Conservation (phyloP, 2,329 filamentous ascomycete species). For the Paraconiothyrium brasiliense region DNA sequence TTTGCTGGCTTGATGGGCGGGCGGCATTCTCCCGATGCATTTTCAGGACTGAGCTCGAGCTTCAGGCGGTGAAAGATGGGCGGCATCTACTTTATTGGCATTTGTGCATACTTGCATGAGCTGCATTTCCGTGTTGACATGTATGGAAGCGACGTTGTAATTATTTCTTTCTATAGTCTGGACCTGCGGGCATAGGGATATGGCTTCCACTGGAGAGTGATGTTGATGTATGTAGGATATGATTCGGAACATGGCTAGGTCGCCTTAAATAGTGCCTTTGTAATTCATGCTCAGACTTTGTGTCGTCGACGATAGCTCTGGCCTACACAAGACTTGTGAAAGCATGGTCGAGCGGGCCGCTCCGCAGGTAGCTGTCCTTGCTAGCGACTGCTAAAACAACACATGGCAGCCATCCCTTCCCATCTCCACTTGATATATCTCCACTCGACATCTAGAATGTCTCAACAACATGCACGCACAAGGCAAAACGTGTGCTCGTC, state of each 20-base stretch:
- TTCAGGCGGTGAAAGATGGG: slow-evolving; percentile 41
- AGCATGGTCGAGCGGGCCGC: neutral
- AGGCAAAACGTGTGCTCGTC: slow-evolving; percentile 1
- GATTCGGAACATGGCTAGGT: slow-evolving; percentile 8
- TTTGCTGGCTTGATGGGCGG: slow-evolving; percentile 70
- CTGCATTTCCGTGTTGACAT: slow-evolving; percentile 13
- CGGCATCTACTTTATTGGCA: slow-evolving; percentile 7
- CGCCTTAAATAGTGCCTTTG: slow-evolving; percentile 16
- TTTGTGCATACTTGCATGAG: slow-evolving; percentile 18
- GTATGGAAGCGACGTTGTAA: slow-evolving; percentile 12
- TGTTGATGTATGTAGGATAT: slow-evolving; percentile 17
- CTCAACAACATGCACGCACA: slow-evolving; percentile 2
- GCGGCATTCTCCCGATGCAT: slow-evolving; percentile 81
- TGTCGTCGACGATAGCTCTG: neutral
- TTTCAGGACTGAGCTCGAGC: slow-evolving; percentile 75
- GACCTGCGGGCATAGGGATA: neutral
- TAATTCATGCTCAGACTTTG: slow-evolving; percentile 17
- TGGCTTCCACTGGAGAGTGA: neutral
- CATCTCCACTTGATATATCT: neutral
- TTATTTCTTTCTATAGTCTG: slow-evolving; percentile 6
- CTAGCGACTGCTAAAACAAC: too few species aligned
- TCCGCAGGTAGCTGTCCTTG: neutral
- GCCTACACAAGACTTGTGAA: neutral
- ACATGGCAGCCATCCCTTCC: neutral
- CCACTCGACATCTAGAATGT: neutral